A percentile compares a stretch with the other conserved stretches of the same genome.
These are phyloP conservation scores for Blastocystis hominis DNA, from an alignment of 352 stramenopile species.

Conservation along the genomic window DNA sequence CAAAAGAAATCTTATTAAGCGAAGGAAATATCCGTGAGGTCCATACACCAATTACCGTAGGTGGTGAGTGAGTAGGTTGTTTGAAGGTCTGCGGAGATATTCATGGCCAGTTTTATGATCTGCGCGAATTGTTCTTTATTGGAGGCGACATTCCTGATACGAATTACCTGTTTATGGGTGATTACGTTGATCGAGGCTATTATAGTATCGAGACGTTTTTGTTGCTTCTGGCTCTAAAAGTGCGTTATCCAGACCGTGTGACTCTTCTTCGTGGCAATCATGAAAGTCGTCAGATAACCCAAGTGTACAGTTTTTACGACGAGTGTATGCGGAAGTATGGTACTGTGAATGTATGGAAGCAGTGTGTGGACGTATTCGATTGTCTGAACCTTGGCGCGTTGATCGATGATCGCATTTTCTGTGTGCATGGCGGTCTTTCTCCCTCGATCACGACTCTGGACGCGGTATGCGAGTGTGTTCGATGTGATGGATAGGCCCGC, in stretches of 20 bases:
- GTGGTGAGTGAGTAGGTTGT: constrained; percentile 57
- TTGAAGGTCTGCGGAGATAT: constrained; percentile 94
- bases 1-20: constrained; percentile 93
- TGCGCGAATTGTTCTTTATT: constrained; percentile 91
- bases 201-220: constrained; percentile 98
- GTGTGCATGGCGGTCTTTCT: constrained; percentile 94
- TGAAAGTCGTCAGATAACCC: too few relatives aligned
- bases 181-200: constrained; percentile 98
- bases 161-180: constrained; percentile 99
- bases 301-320: constrained; percentile 99
- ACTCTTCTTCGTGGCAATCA: constrained; percentile 96
- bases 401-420: constrained; percentile 98
- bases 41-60: constrained; percentile 91
- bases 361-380: constrained; percentile 99
- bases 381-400: constrained; percentile 93
- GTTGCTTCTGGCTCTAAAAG: constrained; percentile 88
- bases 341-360: constrained; percentile 94
- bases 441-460: constrained; percentile 17
- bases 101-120: constrained; percentile 98
- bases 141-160: constrained; percentile 91
- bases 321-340: constrained; percentile 95
- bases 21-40: constrained; percentile 98
- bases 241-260: too few relatives aligned
- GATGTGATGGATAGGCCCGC: constrained; percentile 67
- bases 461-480: constrained; percentile 67